Base-by-base conservation (phyloP, 805 yeast genomes). In the Yarrowia sp. region DNA sequence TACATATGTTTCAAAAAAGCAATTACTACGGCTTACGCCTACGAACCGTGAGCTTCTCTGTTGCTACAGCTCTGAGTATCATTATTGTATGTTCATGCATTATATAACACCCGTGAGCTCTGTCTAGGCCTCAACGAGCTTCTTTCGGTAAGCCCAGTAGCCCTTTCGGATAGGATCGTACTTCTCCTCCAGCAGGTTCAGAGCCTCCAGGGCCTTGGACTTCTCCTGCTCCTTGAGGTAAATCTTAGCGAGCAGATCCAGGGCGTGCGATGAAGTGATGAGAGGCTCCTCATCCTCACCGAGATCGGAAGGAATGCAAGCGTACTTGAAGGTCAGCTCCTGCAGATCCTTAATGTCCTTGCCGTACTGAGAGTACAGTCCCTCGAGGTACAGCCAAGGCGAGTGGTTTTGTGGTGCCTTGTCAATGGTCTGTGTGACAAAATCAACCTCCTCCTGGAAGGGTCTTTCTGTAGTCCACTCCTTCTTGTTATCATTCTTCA, bases 381-480 rank as follows among this genome's bases (percentile, higher is more conserved):
- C 97, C 8, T 77, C 75, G 16, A 92, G 77, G 75, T 94, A 95
- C 73, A 89, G 89, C 99, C 98, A 94, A 0, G 90, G 80, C 8
- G 96, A 87, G 55, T 89, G 87, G 75, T 95, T 94, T 55, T 90
- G 91, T 0, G 97, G 97, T 1, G 92, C 87, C 42, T 77, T 45
- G 3, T 72, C 79, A 22, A 94, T 89, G 69, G 81, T 77, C 0
- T 71, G 74, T 72, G 80, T 81, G 1, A 85, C 83, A 74, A 78
- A 91, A 5, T 79, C 81, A 2, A 89, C 74, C 74, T 93, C 98
- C 3, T 74, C 73, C 0, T 77, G 32, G 41, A 41, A 42, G 3
- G 68, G 40, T 14, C 42, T 42, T 5, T 52, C 15, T 9, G 35
- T 12, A 15, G 68, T 42, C 61, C 68, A 65, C 8, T 38, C 45